These are phyloP conservation scores for Apophysomyces trapeziformis DNA, from an alignment of 371 early-diverging fungal genomes.

Conservation along the genomic window DNA sequence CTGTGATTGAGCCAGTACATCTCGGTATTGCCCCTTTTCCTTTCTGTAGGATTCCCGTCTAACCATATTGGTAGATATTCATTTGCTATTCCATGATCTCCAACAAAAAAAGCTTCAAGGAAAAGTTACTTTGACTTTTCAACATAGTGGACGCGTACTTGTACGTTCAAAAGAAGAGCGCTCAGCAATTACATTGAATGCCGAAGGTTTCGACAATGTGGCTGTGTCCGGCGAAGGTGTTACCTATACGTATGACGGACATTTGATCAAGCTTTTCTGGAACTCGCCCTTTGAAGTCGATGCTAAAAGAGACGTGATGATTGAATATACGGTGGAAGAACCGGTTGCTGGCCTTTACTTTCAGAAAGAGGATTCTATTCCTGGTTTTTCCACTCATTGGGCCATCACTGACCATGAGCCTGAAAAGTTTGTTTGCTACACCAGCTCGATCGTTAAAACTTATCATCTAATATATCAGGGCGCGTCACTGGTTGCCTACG, in stretches of 20 bases:
- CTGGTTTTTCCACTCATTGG: conserved; percentile 15
- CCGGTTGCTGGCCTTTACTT: conserved; percentile 50
- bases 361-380: conserved; percentile 18
- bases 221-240: conserved; percentile 32
- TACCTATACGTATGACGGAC: conserved; percentile 44
- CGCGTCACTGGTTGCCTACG: conserved; percentile 64
- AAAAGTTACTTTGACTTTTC: conserved; percentile 38
- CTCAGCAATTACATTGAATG: conserved; percentile 32
- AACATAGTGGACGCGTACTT: conserved; percentile 22
- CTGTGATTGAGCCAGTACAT: conserved; percentile 48
- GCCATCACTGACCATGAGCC: conserved; percentile 46
- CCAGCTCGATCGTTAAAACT: not conserved
- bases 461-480: conserved; percentile 22
- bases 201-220: conserved; percentile 41
- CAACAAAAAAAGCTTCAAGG: conserved; percentile 19
- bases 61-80: conserved; percentile 33
- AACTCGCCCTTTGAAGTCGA: conserved; percentile 37
- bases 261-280: conserved; percentile 42
- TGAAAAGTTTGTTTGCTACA: conserved; percentile 31
- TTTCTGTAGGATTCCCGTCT: not conserved
- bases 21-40: conserved; percentile 24
- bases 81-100: conserved; percentile 36
- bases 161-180: conserved; percentile 16
- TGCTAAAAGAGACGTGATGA: conserved; percentile 32
- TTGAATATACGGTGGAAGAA: conserved; percentile 44